These are phyloP conservation scores for Vigna nakashimae DNA, from an alignment of 306 rosid genomes.

Conservation along the genomic window DNA sequence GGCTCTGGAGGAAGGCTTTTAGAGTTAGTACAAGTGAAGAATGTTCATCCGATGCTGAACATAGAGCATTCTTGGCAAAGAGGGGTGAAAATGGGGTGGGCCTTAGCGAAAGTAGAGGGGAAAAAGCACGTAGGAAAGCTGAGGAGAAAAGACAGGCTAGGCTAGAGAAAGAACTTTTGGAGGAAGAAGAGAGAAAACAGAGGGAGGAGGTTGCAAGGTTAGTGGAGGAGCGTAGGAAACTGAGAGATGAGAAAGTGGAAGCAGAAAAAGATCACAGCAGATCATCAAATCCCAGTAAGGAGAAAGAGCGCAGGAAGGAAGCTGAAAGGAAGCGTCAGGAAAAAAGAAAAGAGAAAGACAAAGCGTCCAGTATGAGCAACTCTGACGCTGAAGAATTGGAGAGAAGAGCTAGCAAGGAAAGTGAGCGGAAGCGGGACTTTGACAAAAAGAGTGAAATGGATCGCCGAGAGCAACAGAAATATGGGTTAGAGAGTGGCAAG, in stretches of 20 bases:
- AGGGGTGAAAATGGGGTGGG: constrained; percentile 76
- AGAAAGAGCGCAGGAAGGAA: constrained; percentile 77
- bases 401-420: constrained; percentile 82
- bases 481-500: constrained; percentile 64
- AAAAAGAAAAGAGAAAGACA: constrained; percentile 87
- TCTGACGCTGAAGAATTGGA: constrained; percentile 95
- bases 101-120: constrained; percentile 86
- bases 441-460: constrained; percentile 77
- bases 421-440: constrained; percentile 70
- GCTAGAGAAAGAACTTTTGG: constrained; percentile 88
- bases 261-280: constrained; percentile 76
- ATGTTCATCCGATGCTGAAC: constrained; percentile 78
- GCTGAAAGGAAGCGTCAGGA: constrained; percentile 90
- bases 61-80: constrained; percentile 69
- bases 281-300: constrained; percentile 60
- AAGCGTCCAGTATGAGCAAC: constrained; percentile 92
- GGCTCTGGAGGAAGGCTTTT: constrained; percentile 96
- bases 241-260: constrained; percentile 90
- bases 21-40: constrained; percentile 80
- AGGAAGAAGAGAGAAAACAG: constrained; percentile 98
- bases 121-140: constrained; percentile 97
- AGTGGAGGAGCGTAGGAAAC: constrained; percentile 95
- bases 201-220: constrained; percentile 98
- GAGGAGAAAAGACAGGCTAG: constrained; percentile 99
- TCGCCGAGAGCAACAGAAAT: constrained; percentile 68